Base-by-base conservation (phyloP, 2,329 filamentous ascomycete genomes). In the Aspergillus udagawae region DNA sequence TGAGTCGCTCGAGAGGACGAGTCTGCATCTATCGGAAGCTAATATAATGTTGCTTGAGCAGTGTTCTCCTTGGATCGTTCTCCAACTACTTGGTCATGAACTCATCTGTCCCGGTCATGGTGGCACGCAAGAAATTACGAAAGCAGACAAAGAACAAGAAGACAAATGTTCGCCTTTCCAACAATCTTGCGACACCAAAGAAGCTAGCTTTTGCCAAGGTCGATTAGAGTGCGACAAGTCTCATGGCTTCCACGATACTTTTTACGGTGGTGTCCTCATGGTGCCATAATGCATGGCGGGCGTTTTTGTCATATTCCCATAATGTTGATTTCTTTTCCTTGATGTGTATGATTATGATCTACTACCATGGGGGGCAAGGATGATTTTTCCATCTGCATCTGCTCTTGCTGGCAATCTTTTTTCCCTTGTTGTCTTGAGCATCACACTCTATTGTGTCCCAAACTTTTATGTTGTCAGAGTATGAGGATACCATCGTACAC, bases 41-140 rank as follows among this genome's bases (percentile, higher is more conserved):
- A 50, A 49, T 25, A 28, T 38, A 42, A 48, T 10, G 27, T 9
- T 14, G n/a, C 49, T 25, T 23, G 4, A 53, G 50, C 65, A 95
- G 92, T 70, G 93, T 97, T 23, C 87, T 99, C 59, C 83, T 99
- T 29, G 94, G 94, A 27, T 97, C 92, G 0, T 97, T 99, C 75
- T 96, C 91, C 59, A 97, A 97, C 72, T 99, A 99, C 70, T 82
- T 99, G 7, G 92, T 99, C 32, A 96, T 92, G 41, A 97, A 97
- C 78, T 96, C 91, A 62, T 96, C 91, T 2, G 92, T 96, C 17
- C 94, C 94, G 0, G 94, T 99, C 59, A 99, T 99, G 94, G 94
- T 97, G 38, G 94, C 94, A 7, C 83, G 94, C 58, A 97, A 96
- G 79, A 88, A 90, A 57, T 81, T 97, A 47, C 83, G 90, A 51